Evolutionary conservation across 495 filamentous ascomycete genomes (phyloP).

Genomic region (Penicillium salamii): DNA sequence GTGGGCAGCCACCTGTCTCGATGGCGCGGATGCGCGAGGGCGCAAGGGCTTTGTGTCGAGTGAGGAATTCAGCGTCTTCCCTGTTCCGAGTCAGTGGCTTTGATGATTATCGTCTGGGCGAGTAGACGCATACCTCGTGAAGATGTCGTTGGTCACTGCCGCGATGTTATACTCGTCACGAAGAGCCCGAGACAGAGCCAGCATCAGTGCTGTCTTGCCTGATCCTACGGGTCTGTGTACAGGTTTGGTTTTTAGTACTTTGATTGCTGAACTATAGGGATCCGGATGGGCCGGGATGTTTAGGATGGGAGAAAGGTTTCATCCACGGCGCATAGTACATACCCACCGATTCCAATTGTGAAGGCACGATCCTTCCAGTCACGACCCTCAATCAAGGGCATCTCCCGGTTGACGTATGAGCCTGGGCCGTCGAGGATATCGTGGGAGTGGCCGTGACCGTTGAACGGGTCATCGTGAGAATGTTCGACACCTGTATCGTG

Average conservation of each 20-base stretch:
- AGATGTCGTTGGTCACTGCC: conserved; percentile 98
- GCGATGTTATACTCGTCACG: conserved; percentile 79
- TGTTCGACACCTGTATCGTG: conserved; percentile 52
- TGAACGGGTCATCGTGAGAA: conserved; percentile 61
- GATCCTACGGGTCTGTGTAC: conserved; percentile 82
- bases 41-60: conserved; percentile 77
- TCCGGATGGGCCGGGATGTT: too few species aligned
- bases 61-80: conserved; percentile 97
- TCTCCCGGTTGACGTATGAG: conserved; percentile 84
- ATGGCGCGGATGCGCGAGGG: conserved; percentile 84
- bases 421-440: conserved; percentile 95
- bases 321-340: conserved; percentile 27
- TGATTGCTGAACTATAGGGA: too few species aligned
- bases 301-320: too few species aligned
- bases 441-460: conserved; percentile 90
- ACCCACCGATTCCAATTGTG: conserved; percentile 96
- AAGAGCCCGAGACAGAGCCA: conserved; percentile 77
- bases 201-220: conserved; percentile 96
- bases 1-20: conserved; percentile 96
- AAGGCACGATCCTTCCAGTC: conserved; percentile 91
- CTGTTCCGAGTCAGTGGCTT: conserved; percentile 38
- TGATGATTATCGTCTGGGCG: conserved; percentile 1
- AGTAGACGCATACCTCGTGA: conserved; percentile 58
- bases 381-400: conserved; percentile 84
- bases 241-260: background rate